Evolutionary conservation across 148 eudicot genomes (phyloP).

Genomic region (Chenopodium quinoa): DNA sequence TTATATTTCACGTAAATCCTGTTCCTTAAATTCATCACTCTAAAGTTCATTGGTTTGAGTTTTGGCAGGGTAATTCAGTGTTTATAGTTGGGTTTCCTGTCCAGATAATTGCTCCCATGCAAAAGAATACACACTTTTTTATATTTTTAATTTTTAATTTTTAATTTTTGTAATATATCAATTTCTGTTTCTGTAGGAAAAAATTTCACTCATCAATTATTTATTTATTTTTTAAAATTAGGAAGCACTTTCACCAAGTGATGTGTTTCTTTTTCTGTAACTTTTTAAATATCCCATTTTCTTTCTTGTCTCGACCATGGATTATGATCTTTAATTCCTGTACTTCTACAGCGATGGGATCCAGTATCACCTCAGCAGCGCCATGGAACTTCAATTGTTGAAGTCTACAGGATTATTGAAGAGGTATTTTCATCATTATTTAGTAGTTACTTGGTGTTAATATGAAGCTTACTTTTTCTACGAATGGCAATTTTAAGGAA

Average conservation of each 20-base stretch:
- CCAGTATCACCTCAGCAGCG: slow-evolving; percentile 92
- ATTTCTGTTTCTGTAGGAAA: background rate
- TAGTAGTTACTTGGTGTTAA: slow-evolving; percentile 1
- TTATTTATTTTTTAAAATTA: background rate
- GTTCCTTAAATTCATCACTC: background rate
- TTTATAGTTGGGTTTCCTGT: background rate
- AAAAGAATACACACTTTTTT: background rate
- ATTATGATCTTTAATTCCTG: slow-evolving; percentile 12
- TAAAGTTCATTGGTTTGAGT: background rate
- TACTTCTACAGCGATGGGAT: slow-evolving; percentile 68
- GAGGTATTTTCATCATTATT: slow-evolving; percentile 54
- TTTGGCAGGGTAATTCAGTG: background rate
- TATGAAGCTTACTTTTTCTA: background rate
- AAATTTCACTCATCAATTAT: background rate
- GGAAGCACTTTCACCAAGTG: background rate
- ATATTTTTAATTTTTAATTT: too few relatives aligned
- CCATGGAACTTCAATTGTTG: slow-evolving; percentile 96
- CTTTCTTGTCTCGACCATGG: background rate
- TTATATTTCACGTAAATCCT: background rate
- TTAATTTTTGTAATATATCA: too few relatives aligned
- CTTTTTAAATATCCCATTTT: background rate
- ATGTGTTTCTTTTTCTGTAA: background rate
- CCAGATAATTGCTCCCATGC: background rate
- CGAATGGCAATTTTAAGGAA: too few relatives aligned
- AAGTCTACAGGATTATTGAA: slow-evolving; percentile 95